Evolutionary conservation across 108 stramenopile species (phyloP), one percentile per base, ranked within the genome.

Genomic region (Fistulifera pelliculosa): DNA sequence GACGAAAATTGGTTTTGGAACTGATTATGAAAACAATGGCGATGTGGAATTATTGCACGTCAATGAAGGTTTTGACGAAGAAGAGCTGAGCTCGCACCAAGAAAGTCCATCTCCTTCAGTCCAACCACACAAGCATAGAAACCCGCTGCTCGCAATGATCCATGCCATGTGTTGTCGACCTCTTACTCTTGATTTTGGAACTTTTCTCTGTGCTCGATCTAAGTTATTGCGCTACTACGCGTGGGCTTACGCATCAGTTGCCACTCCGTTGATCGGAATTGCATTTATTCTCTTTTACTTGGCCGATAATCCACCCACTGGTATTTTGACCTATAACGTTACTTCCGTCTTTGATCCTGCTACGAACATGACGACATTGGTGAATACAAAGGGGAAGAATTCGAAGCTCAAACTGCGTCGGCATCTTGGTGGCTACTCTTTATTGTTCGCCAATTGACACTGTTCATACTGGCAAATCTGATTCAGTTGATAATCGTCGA

Each of bases 351-450:
- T 21, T 21, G 17, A 21, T 5, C 44, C 17, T 8, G 44, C 3
- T 2, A 45, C 19, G 13, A 24, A 26, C 22, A 13, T 6, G 7
- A 51, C n/a, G 11, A 6, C 50, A 3, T 23, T 22, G 50, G 23
- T 27, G 18, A 16, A 27, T 38, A 38, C 3, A 17, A 38, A 21
- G 53, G 21, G 3, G 53, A 13, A 28, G 12, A 22, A 2, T 50
- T 22, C 22, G 2, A 26, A 2, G 23, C 15, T 1, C 23, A 15
- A 26, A 26, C 31, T 4, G 58, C 70, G 15, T 52, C 54, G 31
- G 64, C 44, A 14, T 71, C 72, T 0, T 74, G 73, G 73, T 69
- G 50, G 40, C 35, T 74, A 7, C 25, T 69, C 2, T 69, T 67
- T 52, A 31, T 68, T 13, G 25, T 27, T 11, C 63, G 73, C 14